Percentiles rank a stretch among this genome's conserved stretches.
Conservation (phyloP, 2,329 filamentous ascomycete species). For the Diaporthe capsici region DNA sequence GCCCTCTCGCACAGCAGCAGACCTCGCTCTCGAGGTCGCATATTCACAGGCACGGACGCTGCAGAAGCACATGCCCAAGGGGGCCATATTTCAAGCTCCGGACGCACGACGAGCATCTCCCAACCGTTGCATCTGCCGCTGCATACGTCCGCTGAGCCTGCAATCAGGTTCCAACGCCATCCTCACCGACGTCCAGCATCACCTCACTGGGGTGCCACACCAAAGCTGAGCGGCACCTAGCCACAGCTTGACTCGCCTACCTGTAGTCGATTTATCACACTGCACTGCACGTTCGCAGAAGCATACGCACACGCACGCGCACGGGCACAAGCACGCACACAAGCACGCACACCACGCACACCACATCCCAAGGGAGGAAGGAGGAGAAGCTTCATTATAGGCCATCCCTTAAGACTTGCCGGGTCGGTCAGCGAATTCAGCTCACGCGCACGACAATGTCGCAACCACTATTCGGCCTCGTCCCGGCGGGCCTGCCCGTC, state of each 20-base stretch:
- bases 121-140: conserved; percentile 25
- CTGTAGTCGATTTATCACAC: conserved; percentile 26
- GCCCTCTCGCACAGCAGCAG: background rate
- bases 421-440: conserved; percentile 6
- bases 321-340: background rate
- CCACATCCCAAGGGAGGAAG: background rate
- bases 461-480: conserved; percentile 68
- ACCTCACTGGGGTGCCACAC: background rate
- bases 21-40: background rate
- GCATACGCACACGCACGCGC: background rate
- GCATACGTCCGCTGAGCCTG: background rate
- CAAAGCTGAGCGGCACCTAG: background rate
- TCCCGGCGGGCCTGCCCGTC: conserved; percentile 72
- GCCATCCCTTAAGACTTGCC: background rate
- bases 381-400: background rate
- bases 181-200: conserved; percentile 31
- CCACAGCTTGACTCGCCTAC: conserved; percentile 3
- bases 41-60: conserved; percentile 5
- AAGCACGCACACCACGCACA: background rate
- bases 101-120: conserved; percentile 6
- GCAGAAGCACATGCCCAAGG: conserved; percentile 17
- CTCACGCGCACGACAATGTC: conserved; percentile 53
- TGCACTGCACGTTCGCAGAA: background rate
- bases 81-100: conserved; percentile 2
- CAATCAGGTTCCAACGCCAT: background rate